Evolutionary conservation across 2,329 filamentous ascomycete species (phyloP).

Genomic region (Talaromyces piceae): DNA sequence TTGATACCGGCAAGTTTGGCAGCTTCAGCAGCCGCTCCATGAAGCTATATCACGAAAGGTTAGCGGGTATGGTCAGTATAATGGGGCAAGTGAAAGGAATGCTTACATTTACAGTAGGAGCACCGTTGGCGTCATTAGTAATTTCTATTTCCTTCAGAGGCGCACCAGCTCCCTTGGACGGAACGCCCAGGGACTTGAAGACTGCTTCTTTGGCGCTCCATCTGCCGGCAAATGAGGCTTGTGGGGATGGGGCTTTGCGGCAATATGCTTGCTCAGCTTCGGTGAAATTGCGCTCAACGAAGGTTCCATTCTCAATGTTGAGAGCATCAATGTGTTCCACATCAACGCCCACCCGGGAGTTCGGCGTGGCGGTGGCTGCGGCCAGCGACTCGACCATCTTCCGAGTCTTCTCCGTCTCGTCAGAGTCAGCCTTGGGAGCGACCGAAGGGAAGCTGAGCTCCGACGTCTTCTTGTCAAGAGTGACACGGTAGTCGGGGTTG

Average conservation of each 20-base stretch:
- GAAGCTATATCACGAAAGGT: conserved; percentile 57
- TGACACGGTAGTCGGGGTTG: conserved; percentile 84
- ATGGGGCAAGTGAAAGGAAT: not conserved
- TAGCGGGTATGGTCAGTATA: conserved; percentile 3
- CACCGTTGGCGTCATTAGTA: conserved; percentile 68
- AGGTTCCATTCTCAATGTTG: conserved; percentile 90
- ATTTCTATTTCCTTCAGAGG: conserved; percentile 94
- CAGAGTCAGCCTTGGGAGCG: conserved; percentile 53
- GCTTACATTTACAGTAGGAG: conserved; percentile 77
- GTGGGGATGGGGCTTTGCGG: conserved; percentile 66
- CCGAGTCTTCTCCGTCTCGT: conserved; percentile 56
- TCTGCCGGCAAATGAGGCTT: conserved; percentile 85
- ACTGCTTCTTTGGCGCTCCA: conserved; percentile 98
- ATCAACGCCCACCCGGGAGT: conserved; percentile 85
- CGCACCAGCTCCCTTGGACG: conserved; percentile 80
- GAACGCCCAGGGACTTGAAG: conserved; percentile 90
- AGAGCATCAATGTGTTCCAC: conserved; percentile 82
- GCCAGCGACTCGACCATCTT: conserved; percentile 73
- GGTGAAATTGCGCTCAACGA: conserved; percentile 93
- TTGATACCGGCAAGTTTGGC: conserved; percentile 85
- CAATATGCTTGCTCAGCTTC: conserved; percentile 78
- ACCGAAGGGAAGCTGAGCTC: conserved; percentile 65
- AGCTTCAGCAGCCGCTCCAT: conserved; percentile 73
- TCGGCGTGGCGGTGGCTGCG: conserved; percentile 51
- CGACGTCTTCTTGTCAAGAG: conserved; percentile 76